Percentiles rank a stretch among this genome's conserved stretches.
These are phyloP conservation scores for Hypocreales sp. DNA, from an alignment of 2,329 filamentous ascomycete genomes.

Conservation along the genomic window DNA sequence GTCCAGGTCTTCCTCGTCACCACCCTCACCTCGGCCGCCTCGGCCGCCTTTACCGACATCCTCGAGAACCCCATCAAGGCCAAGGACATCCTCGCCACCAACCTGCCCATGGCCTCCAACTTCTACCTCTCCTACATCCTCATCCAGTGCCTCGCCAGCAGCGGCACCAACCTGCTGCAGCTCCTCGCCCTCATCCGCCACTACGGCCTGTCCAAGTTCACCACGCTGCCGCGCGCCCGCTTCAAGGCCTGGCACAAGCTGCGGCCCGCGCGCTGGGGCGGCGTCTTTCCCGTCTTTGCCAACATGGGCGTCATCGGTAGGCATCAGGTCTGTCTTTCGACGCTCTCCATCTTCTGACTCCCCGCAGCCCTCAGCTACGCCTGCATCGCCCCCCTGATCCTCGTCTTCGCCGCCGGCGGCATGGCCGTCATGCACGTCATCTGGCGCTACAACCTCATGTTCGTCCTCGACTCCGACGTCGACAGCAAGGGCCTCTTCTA, in stretches of 20 bases:
- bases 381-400: slow-evolving; percentile 70
- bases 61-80: slow-evolving; percentile 44
- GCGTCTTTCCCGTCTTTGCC: slow-evolving; percentile 65
- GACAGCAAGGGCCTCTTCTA: slow-evolving; percentile 85
- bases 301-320: slow-evolving; percentile 66
- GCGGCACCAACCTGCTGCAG: slow-evolving; percentile 60
- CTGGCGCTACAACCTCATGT: slow-evolving; percentile 83
- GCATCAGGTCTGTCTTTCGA: slow-evolving; percentile 11
- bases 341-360: not conserved
- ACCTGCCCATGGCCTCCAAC: slow-evolving; percentile 73
- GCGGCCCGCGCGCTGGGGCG: slow-evolving; percentile 68
- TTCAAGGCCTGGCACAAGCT: slow-evolving; percentile 65
- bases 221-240: slow-evolving; percentile 67
- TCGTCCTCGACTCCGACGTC: slow-evolving; percentile 65
- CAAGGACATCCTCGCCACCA: slow-evolving; percentile 50
- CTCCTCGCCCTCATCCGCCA: slow-evolving; percentile 42
- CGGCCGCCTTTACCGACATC: slow-evolving; percentile 49
- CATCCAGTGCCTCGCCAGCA: slow-evolving; percentile 73
- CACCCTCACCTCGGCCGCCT: slow-evolving; percentile 68
- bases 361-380: slow-evolving; percentile 63
- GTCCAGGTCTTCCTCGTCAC: slow-evolving; percentile 85
- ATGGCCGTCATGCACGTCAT: slow-evolving; percentile 72
- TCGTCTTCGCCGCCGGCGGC: slow-evolving; percentile 67
- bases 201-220: slow-evolving; percentile 49
- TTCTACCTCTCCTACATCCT: slow-evolving; percentile 93